A percentile compares a stretch with the other conserved stretches of the same genome.
phyloP scores from a whole-genome alignment of 2,329 filamentous ascomycete genomes.

The Capronia coronata region DNA sequence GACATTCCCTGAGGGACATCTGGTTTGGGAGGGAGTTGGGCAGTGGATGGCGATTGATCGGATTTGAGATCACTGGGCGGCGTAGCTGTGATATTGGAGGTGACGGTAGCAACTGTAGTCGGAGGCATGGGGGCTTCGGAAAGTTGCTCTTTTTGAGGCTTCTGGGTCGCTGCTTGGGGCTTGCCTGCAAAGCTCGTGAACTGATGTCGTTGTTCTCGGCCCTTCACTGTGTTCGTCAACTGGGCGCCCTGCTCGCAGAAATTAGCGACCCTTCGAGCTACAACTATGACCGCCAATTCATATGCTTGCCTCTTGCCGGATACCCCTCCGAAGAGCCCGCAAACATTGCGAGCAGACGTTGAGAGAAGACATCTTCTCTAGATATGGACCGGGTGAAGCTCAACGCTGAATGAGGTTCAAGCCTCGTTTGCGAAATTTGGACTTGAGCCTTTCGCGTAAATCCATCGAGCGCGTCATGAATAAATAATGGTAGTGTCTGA shows the following conservation, averaged over 20 bases:
- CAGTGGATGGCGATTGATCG: not conserved
- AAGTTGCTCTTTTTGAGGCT: not conserved
- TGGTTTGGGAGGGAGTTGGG: not conserved
- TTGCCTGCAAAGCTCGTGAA: slow-evolving; percentile 2
- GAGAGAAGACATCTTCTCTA: slow-evolving; percentile 13
- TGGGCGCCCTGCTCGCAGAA: not conserved
- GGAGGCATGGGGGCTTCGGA: slow-evolving; percentile 3
- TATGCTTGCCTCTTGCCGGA: slow-evolving; percentile 9
- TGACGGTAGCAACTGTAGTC: slow-evolving; percentile 17
- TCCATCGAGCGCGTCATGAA: slow-evolving; percentile 20
- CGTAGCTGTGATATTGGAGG: slow-evolving; percentile 17
- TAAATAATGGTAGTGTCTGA: not conserved
- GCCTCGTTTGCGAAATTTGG: not conserved
- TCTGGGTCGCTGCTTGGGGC: slow-evolving; percentile 7
- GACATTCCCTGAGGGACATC: not conserved
- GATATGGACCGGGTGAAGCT: not conserved
- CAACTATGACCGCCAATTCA: not conserved
- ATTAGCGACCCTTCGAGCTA: slow-evolving; percentile 5
- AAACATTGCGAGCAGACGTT: slow-evolving; percentile 25
- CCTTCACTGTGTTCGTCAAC: not conserved
- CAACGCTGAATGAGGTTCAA: not conserved
- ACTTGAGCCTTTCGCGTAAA: slow-evolving; percentile 1
- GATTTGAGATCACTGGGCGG: slow-evolving; percentile 1
- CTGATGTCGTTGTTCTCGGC: slow-evolving; percentile 1
- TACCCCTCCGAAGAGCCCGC: slow-evolving; percentile 17